A percentile compares a stretch with the other conserved stretches of the same genome.
phyloP scores from a whole-genome alignment of 2,329 filamentous ascomycete genomes.

The Sporothrix pseudoabietina region DNA sequence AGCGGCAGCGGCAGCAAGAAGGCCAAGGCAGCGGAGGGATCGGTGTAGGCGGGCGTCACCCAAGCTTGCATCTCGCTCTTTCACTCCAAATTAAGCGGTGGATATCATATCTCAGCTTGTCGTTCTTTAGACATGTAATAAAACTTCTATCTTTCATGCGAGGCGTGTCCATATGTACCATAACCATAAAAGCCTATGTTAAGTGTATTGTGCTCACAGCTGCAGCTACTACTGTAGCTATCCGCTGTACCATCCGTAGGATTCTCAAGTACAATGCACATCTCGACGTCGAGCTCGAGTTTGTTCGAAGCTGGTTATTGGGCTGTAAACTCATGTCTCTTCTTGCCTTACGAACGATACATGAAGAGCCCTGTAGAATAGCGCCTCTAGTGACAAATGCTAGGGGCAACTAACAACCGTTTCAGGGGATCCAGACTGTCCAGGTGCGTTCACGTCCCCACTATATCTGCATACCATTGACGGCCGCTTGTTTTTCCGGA shows the following conservation, averaged over 20 bases:
- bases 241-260: too few species aligned
- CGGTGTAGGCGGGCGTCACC: neutral
- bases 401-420: neutral
- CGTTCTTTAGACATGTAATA: neutral
- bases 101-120: neutral
- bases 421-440: neutral
- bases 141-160: neutral
- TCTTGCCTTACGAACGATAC: neutral
- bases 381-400: neutral
- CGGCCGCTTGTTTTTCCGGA: constrained; percentile 32
- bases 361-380: neutral
- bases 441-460: neutral
- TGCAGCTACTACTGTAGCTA: neutral
- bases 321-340: neutral
- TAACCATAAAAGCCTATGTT: too few species aligned
- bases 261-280: neutral
- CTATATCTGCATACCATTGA: neutral
- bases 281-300: neutral
- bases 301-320: neutral
- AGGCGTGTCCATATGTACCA: neutral
- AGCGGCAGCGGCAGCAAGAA: constrained; percentile 20
- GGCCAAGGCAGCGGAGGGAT: constrained; percentile 2
- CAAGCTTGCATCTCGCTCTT: neutral
- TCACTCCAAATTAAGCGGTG: neutral
- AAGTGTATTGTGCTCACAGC: too few species aligned